phyloP scores from a whole-genome alignment of 78 protist genomes.

The Dictyostelium capitatum region DNA sequence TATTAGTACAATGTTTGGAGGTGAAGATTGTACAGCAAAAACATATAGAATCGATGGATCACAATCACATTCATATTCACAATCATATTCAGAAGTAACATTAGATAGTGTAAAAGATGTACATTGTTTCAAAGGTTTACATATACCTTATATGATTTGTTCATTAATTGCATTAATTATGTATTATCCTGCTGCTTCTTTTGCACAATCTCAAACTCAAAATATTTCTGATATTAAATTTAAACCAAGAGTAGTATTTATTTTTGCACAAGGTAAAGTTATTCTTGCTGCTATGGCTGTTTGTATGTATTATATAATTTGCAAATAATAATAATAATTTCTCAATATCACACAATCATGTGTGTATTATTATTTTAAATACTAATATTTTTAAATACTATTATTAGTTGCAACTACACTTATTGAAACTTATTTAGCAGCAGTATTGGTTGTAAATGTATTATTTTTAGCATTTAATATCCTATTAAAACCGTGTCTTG shows the following conservation, averaged over 20 bases:
- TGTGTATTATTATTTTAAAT: not conserved
- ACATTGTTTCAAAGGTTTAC: slow-evolving; percentile 35
- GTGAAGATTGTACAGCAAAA: slow-evolving; percentile 55
- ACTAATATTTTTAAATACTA: too few species aligned
- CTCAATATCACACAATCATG: too few species aligned
- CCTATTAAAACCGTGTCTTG: slow-evolving; percentile 54
- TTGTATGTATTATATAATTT: too few species aligned
- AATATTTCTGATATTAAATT: slow-evolving; percentile 64
- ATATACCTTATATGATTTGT: slow-evolving; percentile 49
- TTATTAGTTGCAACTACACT: slow-evolving; percentile 12
- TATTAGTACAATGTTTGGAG: slow-evolving; percentile 70
- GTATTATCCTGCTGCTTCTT: slow-evolving; percentile 79
- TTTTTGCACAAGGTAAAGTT: slow-evolving; percentile 51
- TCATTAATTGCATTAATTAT: slow-evolving; percentile 58
- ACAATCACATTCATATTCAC: not conserved
- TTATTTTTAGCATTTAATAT: slow-evolving; percentile 29
- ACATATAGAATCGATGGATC: too few species aligned
- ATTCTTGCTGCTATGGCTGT: slow-evolving; percentile 53
- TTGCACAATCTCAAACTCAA: slow-evolving; percentile 78
- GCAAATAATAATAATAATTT: too few species aligned
- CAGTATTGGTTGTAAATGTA: slow-evolving; percentile 37
- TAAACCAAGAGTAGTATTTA: slow-evolving; percentile 73
- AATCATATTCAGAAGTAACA: not conserved
- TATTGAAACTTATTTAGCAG: not conserved
- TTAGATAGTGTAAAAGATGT: slow-evolving; percentile 31